Conservation (phyloP, 2,329 filamentous ascomycete species). For the Fusarium camptoceras region DNA sequence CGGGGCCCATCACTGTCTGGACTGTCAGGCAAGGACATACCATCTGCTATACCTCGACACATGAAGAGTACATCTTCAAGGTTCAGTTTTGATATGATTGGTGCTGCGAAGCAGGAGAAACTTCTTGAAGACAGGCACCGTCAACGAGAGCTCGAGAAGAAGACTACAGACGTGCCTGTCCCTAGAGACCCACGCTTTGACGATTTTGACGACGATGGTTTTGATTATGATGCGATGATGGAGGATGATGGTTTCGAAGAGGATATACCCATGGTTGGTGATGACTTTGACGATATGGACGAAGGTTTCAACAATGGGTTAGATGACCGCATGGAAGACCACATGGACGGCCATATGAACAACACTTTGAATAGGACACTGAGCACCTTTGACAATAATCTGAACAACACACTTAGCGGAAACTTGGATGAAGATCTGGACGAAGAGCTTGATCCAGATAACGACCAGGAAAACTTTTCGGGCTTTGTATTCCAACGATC, state of each 20-base stretch:
- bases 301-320: constrained; percentile 44
- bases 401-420: constrained; percentile 29
- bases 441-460: constrained; percentile 42
- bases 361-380: constrained; percentile 35
- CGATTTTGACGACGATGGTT: constrained; percentile 70
- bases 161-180: constrained; percentile 54
- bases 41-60: constrained; percentile 67
- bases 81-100: constrained; percentile 85
- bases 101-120: constrained; percentile 74
- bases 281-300: constrained; percentile 48
- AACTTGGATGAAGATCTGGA: constrained; percentile 44
- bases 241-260: constrained; percentile 75
- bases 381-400: constrained; percentile 33
- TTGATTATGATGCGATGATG: constrained; percentile 73
- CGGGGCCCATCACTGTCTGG: constrained; percentile 65
- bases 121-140: constrained; percentile 79
- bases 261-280: constrained; percentile 48
- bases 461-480: constrained; percentile 68
- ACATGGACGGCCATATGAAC: constrained; percentile 11
- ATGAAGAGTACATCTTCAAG: constrained; percentile 83
- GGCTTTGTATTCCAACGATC: constrained; percentile 70
- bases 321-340: constrained; percentile 20
- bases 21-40: constrained; percentile 58
- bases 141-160: constrained; percentile 72
- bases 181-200: constrained; percentile 67